Conservation (phyloP, 441 rosid species). For the Capsella rubella region DNA sequence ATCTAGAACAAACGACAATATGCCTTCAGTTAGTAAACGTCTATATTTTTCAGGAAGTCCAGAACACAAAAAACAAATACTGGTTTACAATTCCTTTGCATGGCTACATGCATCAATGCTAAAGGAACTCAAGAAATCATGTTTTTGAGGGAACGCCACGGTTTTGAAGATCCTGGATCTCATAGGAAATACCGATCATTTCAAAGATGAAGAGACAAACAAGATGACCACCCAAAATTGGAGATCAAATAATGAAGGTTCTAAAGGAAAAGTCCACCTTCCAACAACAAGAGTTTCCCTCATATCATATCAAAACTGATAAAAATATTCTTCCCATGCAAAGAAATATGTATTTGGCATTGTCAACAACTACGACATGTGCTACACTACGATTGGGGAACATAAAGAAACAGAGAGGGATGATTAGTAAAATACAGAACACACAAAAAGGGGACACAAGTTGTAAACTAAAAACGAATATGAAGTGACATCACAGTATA, state of each 20-base stretch:
- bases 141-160: not conserved
- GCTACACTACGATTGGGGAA: not conserved
- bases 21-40: not conserved
- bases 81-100: not conserved
- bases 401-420: not conserved
- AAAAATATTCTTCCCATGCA: not conserved
- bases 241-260: constrained; percentile 19
- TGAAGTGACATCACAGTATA: not conserved
- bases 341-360: not conserved
- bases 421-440: not conserved
- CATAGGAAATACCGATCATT: not conserved
- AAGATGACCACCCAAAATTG: not conserved
- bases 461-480: constrained; percentile 4
- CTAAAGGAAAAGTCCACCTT: not conserved
- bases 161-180: not conserved
- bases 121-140: constrained; percentile 20
- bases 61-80: constrained; percentile 8
- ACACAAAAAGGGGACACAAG: not conserved
- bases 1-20: constrained; percentile 54
- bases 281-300: not conserved
- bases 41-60: not conserved
- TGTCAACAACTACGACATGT: constrained; percentile 3
- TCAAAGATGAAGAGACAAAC: constrained; percentile 1
- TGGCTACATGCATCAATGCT: constrained; percentile 23
- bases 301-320: not conserved